Percentiles rank a stretch among this genome's conserved stretches.
phyloP scores from a whole-genome alignment of 352 stramenopile species.

The Globisporangium barbulae region DNA sequence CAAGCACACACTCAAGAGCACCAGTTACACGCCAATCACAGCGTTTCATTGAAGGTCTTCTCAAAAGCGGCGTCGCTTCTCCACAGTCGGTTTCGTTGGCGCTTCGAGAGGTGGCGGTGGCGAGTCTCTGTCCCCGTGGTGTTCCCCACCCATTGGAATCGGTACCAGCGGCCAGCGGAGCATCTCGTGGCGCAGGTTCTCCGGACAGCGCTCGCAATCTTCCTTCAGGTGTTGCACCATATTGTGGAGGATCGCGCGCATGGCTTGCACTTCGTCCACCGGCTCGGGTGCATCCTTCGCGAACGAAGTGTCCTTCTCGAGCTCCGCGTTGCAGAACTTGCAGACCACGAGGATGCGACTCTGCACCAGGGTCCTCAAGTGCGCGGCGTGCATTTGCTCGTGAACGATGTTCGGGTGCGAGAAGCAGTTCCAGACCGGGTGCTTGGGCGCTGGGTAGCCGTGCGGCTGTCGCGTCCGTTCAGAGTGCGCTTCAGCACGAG shows the following conservation, averaged over 20 bases:
- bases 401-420: not conserved
- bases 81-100: not conserved
- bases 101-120: not conserved
- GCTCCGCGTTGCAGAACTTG: constrained; percentile 2
- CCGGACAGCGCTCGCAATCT: not conserved
- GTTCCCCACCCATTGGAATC: not conserved
- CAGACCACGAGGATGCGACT: constrained; percentile 2
- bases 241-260: constrained; percentile 2
- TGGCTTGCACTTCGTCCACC: not conserved
- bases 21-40: not conserved
- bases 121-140: not conserved
- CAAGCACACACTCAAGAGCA: not conserved
- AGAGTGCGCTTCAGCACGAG: not conserved
- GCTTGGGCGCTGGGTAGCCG: constrained; percentile 1
- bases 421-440: constrained; percentile 8
- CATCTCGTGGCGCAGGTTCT: constrained; percentile 3
- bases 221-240: constrained; percentile 4
- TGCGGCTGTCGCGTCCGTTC: not conserved
- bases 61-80: not conserved
- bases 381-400: not conserved
- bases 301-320: constrained; percentile 1
- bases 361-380: not conserved
- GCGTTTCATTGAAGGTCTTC: not conserved
- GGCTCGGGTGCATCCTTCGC: not conserved
- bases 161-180: not conserved